A percentile compares a stretch with the other conserved stretches of the same genome.
Conservation (phyloP, 2,329 filamentous ascomycete genomes). For the Scorias spongiosa region DNA sequence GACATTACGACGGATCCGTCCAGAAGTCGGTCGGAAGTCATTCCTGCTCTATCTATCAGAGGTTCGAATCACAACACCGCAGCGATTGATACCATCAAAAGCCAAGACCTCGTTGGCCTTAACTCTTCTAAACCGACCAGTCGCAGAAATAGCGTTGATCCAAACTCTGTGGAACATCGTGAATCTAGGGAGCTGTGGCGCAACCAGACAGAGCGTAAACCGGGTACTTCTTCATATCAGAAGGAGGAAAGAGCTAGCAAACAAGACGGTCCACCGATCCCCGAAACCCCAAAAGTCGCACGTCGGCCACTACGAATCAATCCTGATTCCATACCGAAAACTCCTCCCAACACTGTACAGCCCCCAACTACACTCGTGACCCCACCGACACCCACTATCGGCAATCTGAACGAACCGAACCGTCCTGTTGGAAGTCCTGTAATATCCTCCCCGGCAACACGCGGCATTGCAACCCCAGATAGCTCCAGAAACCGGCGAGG, state of each 20-base stretch:
- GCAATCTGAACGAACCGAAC: constrained; percentile 5
- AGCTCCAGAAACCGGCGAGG: constrained; percentile 18
- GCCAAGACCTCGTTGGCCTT: too few species aligned
- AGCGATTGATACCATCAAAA: too few species aligned
- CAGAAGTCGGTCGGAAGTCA: too few species aligned
- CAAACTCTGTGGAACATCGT: background rate
- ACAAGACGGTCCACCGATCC: background rate
- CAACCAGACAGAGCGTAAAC: too few species aligned
- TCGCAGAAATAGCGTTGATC: background rate
- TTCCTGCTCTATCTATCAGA: too few species aligned
- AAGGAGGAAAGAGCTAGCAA: background rate
- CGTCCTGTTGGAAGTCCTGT: constrained; percentile 13
- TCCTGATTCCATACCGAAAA: constrained; percentile 23
- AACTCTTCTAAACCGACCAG: too few species aligned
- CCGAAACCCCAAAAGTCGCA: background rate
- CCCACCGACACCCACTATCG: constrained; percentile 46
- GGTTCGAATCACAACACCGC: too few species aligned
- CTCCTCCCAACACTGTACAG: constrained; percentile 26
- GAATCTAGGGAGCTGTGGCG: too few species aligned
- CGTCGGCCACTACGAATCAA: constrained; percentile 13
- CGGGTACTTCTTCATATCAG: too few species aligned
- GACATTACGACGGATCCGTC: too few species aligned
- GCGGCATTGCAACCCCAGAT: constrained; percentile 14
- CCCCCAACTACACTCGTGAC: constrained; percentile 45
- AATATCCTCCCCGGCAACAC: constrained; percentile 28